Conservation (phyloP, 1,284 basidiomycete genomes). For the Ustilago loliicola region DNA sequence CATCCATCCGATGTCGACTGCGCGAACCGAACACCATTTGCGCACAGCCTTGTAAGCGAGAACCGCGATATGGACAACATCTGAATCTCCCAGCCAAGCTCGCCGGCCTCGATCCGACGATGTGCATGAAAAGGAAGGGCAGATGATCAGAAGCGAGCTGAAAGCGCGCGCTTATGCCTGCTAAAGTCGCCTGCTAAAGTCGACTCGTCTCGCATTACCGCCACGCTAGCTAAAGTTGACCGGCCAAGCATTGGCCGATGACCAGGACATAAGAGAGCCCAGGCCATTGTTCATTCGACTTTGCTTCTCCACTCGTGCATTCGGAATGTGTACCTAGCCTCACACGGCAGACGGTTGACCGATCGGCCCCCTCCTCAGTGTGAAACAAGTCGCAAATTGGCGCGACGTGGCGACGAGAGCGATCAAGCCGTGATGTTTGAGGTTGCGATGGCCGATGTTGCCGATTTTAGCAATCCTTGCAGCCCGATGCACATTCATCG, state of each 20-base stretch:
- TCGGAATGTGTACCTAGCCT: too few relatives aligned
- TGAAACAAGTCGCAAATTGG: background rate
- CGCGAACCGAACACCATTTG: background rate
- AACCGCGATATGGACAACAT: background rate
- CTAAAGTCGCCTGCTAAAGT: background rate
- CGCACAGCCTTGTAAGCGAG: background rate
- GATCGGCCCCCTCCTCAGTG: background rate
- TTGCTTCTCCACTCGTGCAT: too few relatives aligned
- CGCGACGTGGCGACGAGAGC: slow-evolving; percentile 3
- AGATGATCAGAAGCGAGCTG: background rate
- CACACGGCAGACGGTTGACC: background rate
- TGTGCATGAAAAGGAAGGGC: background rate
- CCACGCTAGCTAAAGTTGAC: slow-evolving; percentile 7
- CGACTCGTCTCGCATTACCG: slow-evolving; percentile 19
- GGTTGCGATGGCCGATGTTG: background rate
- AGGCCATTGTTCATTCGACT: background rate
- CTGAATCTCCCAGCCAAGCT: background rate
- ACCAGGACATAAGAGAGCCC: background rate
- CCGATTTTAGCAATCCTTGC: slow-evolving; percentile 5
- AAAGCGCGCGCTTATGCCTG: background rate
- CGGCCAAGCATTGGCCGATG: slow-evolving; percentile 1
- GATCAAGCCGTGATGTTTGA: background rate
- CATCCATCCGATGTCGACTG: background rate
- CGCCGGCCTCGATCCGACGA: background rate
- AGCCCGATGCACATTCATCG: background rate